Evolutionary conservation across 2,329 filamentous ascomycete species (phyloP).

Genomic region (Ophiognomonia clavigignenti-juglandacearum): DNA sequence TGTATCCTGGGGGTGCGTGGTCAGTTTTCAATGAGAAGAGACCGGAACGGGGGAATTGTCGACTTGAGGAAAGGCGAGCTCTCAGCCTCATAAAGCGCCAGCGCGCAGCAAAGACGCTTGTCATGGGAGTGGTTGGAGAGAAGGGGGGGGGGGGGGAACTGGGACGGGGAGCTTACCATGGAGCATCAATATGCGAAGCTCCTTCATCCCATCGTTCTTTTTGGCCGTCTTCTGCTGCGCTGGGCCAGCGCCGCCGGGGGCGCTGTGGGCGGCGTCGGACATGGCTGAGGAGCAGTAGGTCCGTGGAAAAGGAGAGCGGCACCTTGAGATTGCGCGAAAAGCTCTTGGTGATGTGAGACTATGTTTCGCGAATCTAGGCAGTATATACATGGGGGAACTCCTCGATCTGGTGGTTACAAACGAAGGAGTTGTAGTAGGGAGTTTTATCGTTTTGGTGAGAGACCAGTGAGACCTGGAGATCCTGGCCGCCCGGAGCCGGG

Average conservation of each 20-base stretch:
- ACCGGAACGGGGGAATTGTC: no score
- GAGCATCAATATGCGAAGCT: constrained; percentile 70
- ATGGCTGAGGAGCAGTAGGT: constrained; percentile 1
- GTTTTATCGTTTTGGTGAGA: no score
- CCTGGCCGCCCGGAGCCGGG: background rate
- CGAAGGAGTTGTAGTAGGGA: background rate
- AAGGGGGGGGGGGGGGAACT: background rate
- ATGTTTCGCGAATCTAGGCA: background rate
- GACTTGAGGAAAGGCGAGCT: no score
- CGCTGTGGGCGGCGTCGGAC: background rate
- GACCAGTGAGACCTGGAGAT: no score
- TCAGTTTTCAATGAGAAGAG: background rate
- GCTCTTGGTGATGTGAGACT: background rate
- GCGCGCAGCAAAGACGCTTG: background rate
- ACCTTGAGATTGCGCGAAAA: no score
- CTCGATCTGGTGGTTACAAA: background rate
- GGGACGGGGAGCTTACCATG: constrained; percentile 47
- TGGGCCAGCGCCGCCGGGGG: background rate
- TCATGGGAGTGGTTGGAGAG: background rate
- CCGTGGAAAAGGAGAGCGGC: background rate
- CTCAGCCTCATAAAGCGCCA: no score
- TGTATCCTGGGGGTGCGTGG: constrained; percentile 58
- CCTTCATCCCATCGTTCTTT: constrained; percentile 37
- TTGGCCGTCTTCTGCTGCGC: constrained; percentile 17
- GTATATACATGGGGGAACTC: constrained; percentile 3